Evolutionary conservation across 768 basidiomycete genomes (phyloP).

Genomic region (Cystofilobasidium bisporidii): DNA sequence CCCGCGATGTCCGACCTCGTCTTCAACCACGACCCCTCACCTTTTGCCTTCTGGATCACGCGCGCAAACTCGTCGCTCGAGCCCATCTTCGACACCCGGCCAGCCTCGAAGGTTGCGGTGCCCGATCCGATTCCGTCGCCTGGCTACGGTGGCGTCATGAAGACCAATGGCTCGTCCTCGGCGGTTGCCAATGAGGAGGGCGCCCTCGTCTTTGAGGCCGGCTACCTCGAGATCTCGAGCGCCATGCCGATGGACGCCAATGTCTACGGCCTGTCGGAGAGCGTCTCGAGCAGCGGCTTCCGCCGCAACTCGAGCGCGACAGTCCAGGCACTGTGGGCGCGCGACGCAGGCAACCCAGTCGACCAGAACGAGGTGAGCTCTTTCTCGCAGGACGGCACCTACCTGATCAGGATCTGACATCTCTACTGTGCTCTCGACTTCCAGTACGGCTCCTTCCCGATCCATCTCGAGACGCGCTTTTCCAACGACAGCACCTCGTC

Average conservation of each 20-base stretch:
- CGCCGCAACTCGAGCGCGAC: constrained; percentile 27
- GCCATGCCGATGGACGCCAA: constrained; percentile 51
- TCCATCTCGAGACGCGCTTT: constrained; percentile 59
- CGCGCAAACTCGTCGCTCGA: constrained; percentile 36
- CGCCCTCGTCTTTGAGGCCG: constrained; percentile 55
- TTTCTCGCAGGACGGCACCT: too few relatives aligned
- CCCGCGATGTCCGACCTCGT: constrained; percentile 55
- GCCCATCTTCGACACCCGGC: constrained; percentile 60
- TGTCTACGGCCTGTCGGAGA: constrained; percentile 67
- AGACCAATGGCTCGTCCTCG: constrained; percentile 4
- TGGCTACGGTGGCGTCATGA: constrained; percentile 18
- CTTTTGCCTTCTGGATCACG: constrained; percentile 74
- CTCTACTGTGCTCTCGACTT: constrained; percentile 12
- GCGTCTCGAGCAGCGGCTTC: constrained; percentile 28
- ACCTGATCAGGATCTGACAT: too few relatives aligned
- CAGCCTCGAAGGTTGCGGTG: constrained; percentile 50
- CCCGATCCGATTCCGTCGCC: constrained; percentile 41
- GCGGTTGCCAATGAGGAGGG: constrained; percentile 1
- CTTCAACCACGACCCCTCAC: constrained; percentile 54
- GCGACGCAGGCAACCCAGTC: constrained; percentile 32
- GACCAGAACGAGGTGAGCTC: constrained; percentile 35
- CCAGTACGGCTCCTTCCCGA: constrained; percentile 54
- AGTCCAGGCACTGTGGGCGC: constrained; percentile 30
- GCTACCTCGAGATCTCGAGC: constrained; percentile 65
- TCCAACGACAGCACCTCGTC: constrained; percentile 38